A percentile compares a stretch with the other conserved stretches of the same genome.
Evolutionary conservation across 1,284 basidiomycete species (phyloP).

Genomic region (Microbotryomycetes sp.): DNA sequence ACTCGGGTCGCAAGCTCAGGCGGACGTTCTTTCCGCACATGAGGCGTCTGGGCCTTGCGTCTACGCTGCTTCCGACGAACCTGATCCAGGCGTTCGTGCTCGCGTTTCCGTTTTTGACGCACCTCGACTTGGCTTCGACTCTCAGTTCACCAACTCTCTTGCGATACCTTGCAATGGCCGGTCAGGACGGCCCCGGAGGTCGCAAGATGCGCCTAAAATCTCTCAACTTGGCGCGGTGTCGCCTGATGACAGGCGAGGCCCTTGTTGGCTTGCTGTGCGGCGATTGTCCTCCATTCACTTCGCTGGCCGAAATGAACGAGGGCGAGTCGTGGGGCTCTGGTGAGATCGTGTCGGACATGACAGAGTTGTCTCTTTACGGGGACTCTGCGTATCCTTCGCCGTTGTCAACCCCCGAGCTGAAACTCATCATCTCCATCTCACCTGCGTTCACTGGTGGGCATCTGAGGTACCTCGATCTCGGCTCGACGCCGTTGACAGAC

Average conservation of each 20-base stretch:
- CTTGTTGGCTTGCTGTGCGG: conserved; percentile 57
- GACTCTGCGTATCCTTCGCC: conserved; percentile 80
- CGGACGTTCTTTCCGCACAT: conserved; percentile 59
- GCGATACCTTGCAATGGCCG: conserved; percentile 54
- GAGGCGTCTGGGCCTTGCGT: conserved; percentile 74
- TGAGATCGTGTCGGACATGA: conserved; percentile 24
- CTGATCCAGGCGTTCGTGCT: conserved; percentile 70
- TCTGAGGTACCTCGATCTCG: conserved; percentile 82
- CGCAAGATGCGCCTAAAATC: conserved; percentile 54
- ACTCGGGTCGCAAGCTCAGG: conserved; percentile 47
- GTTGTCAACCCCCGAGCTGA: conserved; percentile 61
- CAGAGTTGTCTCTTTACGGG: conserved; percentile 63
- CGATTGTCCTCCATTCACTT: conserved; percentile 27
- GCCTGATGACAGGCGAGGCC: conserved; percentile 68
- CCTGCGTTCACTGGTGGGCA: conserved; percentile 72
- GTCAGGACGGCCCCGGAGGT: conserved; percentile 39
- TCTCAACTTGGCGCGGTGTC: conserved; percentile 81
- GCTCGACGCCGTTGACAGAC: conserved; percentile 65
- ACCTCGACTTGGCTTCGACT: conserved; percentile 62
- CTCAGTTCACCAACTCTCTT: conserved; percentile 72
- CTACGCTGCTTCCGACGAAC: conserved; percentile 67
- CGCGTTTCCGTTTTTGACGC: conserved; percentile 77
- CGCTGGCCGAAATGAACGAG: conserved; percentile 20
- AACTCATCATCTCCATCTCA: conserved; percentile 60
- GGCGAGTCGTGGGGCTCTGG: conserved; percentile 26